Conservation (phyloP, 441 rosid genomes). For the Euphorbia schlechtendalii region DNA sequence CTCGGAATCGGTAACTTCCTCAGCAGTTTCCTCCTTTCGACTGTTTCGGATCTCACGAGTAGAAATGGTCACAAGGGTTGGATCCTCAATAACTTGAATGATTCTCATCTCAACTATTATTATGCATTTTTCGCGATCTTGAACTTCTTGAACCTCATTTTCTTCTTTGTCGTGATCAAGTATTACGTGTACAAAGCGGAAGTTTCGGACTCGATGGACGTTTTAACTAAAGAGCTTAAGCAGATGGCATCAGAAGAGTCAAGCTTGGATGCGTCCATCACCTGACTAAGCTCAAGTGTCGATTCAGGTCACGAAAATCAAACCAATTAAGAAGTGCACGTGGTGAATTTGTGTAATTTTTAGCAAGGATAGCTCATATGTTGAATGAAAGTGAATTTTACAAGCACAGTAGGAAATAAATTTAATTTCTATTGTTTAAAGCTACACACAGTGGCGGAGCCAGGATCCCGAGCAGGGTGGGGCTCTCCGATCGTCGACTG, state of each 20-base stretch:
- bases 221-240: slow-evolving; percentile 49
- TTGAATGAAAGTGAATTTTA: too few species aligned
- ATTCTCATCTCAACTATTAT: slow-evolving; percentile 75
- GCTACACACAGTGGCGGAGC: too few species aligned
- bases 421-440: too few species aligned
- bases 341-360: too few species aligned
- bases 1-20: slow-evolving; percentile 66
- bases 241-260: slow-evolving; percentile 17
- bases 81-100: slow-evolving; percentile 79
- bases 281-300: neutral
- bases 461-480: too few species aligned
- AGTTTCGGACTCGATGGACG: slow-evolving; percentile 54
- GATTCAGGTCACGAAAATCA: neutral
- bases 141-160: slow-evolving; percentile 49
- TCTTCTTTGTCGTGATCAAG: slow-evolving; percentile 57
- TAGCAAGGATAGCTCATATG: too few species aligned
- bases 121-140: slow-evolving; percentile 64
- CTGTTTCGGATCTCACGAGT: slow-evolving; percentile 51
- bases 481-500: too few species aligned
- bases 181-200: slow-evolving; percentile 74
- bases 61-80: slow-evolving; percentile 50
- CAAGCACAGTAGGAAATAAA: too few species aligned
- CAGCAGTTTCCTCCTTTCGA: slow-evolving; percentile 65
- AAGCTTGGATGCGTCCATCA: slow-evolving; percentile 14
- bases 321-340: too few species aligned